Conservation (phyloP, 2,329 filamentous ascomycete species). For the Scorias spongiosa region DNA sequence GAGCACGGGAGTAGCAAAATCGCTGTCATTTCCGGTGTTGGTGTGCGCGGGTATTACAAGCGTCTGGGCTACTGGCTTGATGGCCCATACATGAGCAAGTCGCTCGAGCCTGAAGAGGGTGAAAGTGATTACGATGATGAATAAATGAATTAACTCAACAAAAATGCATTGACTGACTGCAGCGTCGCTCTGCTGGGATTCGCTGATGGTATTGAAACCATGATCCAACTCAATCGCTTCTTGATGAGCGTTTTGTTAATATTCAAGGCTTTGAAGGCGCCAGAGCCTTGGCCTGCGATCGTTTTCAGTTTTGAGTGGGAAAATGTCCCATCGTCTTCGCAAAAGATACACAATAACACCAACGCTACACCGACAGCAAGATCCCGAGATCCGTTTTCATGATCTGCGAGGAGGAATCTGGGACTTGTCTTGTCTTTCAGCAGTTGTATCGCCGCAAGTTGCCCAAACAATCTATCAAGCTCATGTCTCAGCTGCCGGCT, state of each 20-base stretch:
- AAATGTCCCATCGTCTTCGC: conserved; percentile 44
- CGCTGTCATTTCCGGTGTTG: conserved; percentile 94
- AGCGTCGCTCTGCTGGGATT: conserved; percentile 76
- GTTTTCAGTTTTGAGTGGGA: neutral
- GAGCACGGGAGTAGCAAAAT: conserved; percentile 92
- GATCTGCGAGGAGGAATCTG: conserved; percentile 48
- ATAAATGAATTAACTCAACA: conserved; percentile 42
- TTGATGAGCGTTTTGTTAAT: conserved; percentile 62
- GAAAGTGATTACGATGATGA: conserved; percentile 11
- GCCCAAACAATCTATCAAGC: conserved; percentile 43
- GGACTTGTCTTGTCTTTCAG: conserved; percentile 1
- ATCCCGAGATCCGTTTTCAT: conserved; percentile 52
- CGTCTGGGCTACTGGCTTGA: conserved; percentile 89
- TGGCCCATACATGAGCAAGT: conserved; percentile 53
- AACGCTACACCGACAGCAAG: conserved; percentile 65
- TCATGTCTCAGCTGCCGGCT: conserved; percentile 68
- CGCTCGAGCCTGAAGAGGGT: conserved; percentile 15
- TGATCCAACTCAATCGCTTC: conserved; percentile 65
- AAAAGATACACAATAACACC: conserved; percentile 59
- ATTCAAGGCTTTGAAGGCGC: neutral
- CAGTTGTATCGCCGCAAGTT: conserved; percentile 14
- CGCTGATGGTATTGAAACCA: conserved; percentile 59
- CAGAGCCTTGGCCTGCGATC: neutral
- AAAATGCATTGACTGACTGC: conserved; percentile 79
- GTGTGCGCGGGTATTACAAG: conserved; percentile 86